Conservation (phyloP, 148 eudicot genomes). For the Chenopodium album region DNA sequence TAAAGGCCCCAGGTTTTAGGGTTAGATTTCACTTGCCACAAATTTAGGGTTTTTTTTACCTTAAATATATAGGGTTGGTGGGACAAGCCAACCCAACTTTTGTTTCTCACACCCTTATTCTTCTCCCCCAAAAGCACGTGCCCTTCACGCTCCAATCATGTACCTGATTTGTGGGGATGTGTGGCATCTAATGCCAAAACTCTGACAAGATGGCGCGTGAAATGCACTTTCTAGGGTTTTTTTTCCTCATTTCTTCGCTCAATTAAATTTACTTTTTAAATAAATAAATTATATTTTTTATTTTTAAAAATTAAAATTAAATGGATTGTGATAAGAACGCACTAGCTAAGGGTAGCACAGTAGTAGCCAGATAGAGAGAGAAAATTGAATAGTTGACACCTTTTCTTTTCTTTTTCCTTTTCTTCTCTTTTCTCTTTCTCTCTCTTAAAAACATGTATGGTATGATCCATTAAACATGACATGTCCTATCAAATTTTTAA, state of each 20-base stretch:
- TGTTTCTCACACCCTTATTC: background rate
- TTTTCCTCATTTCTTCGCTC: background rate
- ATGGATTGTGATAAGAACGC: constrained; percentile 35
- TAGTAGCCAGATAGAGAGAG: constrained; percentile 15
- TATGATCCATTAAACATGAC: constrained; percentile 23
- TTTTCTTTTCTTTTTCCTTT: constrained; percentile 9
- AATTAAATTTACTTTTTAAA: background rate
- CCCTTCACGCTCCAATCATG: constrained; percentile 24
- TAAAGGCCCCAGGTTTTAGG: constrained; percentile 37
- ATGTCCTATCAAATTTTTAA: constrained; percentile 17
- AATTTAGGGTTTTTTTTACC: constrained; percentile 30
- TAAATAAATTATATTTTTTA: background rate
- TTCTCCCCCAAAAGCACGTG: background rate
- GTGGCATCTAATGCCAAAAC: constrained; percentile 24
- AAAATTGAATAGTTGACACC: constrained; percentile 17
- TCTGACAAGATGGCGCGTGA: constrained; percentile 34
- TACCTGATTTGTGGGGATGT: constrained; percentile 16
- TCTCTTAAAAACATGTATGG: constrained; percentile 19
- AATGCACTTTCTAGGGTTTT: constrained; percentile 25
- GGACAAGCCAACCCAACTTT: constrained; percentile 21
- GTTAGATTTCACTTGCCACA: constrained; percentile 27
- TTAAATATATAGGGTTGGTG: constrained; percentile 39
- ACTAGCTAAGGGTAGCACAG: constrained; percentile 18
- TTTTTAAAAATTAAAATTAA: constrained; percentile 5
- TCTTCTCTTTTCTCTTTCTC: constrained; percentile 8